Conservation (phyloP, 139 green algal genomes). For the Chlorokybus atmophyticus region DNA sequence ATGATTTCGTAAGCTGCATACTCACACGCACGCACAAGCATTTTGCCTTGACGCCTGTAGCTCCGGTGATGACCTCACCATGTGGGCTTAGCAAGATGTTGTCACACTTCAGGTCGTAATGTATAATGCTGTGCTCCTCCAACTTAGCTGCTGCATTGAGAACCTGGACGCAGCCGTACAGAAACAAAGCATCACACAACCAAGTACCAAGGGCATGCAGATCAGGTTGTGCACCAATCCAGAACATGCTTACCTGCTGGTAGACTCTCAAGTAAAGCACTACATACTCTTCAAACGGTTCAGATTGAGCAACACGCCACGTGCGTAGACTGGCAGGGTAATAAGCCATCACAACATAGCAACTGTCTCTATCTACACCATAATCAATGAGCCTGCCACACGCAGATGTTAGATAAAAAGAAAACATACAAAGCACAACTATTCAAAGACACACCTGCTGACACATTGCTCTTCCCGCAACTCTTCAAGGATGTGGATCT, state of each 20-base stretch:
- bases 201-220: not conserved
- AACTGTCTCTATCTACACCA: conserved; percentile 41
- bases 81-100: conserved; percentile 62
- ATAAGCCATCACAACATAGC: conserved; percentile 51
- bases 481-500: conserved; percentile 58
- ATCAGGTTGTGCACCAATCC: no score
- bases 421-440: not conserved
- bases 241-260: conserved; percentile 18
- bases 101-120: conserved; percentile 80
- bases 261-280: conserved; percentile 46
- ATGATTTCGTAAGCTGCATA: no score
- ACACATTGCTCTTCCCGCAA: conserved; percentile 17
- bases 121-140: conserved; percentile 32
- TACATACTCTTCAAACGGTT: not conserved
- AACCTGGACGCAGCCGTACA: no score
- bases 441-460: not conserved
- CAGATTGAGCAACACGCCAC: conserved; percentile 36
- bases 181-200: not conserved
- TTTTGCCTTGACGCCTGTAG: no score
- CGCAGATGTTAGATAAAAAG: not conserved
- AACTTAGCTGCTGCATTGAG: not conserved
- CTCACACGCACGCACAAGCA: no score
- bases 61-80: conserved; percentile 28
- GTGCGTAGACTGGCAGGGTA: conserved; percentile 51
- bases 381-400: conserved; percentile 33